Percentiles rank a stretch among this genome's conserved stretches.
Evolutionary conservation across 1,284 basidiomycete species (phyloP).

Genomic region (Coniferiporia weirii): DNA sequence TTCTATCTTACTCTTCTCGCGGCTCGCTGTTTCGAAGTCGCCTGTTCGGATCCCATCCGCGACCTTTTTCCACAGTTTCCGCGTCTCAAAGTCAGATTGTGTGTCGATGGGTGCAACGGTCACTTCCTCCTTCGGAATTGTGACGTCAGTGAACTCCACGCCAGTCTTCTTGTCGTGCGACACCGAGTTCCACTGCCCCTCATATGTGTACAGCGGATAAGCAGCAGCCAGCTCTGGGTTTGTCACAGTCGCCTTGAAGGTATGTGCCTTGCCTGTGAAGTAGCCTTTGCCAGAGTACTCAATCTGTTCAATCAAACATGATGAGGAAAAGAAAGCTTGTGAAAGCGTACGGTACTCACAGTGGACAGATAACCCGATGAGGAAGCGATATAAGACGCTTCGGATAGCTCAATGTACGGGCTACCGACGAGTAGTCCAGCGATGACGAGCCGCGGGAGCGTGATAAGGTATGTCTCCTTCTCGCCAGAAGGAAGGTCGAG

Average conservation of each 20-base stretch:
- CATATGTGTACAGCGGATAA: conserved; percentile 53
- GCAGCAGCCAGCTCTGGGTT: conserved; percentile 33
- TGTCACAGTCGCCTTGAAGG: conserved; percentile 79
- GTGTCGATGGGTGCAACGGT: conserved; percentile 51
- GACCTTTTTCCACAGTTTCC: conserved; percentile 83
- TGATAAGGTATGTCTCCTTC: conserved; percentile 83
- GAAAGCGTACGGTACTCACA: conserved; percentile 32
- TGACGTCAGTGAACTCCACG: conserved; percentile 60
- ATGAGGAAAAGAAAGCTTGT: background rate
- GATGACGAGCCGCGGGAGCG: conserved; percentile 77
- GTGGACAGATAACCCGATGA: conserved; percentile 68
- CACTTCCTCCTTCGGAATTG: conserved; percentile 68
- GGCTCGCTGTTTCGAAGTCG: conserved; percentile 88
- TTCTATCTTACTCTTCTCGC: conserved; percentile 92
- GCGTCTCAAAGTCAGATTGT: conserved; percentile 75
- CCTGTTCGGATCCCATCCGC: conserved; percentile 88
- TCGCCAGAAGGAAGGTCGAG: conserved; percentile 55
- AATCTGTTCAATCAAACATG: conserved; percentile 39
- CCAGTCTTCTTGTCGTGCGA: conserved; percentile 51
- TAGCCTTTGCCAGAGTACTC: conserved; percentile 96
- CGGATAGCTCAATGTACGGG: conserved; percentile 87
- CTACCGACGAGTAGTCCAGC: conserved; percentile 53
- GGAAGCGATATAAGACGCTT: conserved; percentile 80
- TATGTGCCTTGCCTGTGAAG: conserved; percentile 90
- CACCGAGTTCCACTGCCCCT: conserved; percentile 86